These are phyloP conservation scores for Trichoderma harzianum DNA, from an alignment of 2,329 filamentous ascomycete species.

Conservation along the genomic window DNA sequence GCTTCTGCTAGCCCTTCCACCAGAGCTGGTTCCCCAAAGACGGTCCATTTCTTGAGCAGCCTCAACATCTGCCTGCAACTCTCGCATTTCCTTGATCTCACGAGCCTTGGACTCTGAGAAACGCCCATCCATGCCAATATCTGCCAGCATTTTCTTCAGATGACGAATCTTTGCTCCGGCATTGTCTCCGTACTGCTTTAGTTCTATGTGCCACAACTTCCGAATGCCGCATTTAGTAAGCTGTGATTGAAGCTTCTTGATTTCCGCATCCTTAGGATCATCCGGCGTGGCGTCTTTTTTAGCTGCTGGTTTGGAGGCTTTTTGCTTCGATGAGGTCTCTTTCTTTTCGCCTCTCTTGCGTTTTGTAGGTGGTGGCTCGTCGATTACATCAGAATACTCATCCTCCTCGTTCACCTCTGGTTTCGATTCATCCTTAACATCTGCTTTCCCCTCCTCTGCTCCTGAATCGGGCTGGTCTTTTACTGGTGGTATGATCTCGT, in stretches of 20 bases:
- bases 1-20: constrained; percentile 41
- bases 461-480: constrained; percentile 1
- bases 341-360: constrained; percentile 50
- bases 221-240: constrained; percentile 87
- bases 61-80: constrained; percentile 80
- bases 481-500: not conserved
- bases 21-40: constrained; percentile 62
- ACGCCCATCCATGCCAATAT: constrained; percentile 82
- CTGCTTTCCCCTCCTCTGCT: constrained; percentile 18
- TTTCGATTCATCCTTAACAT: constrained; percentile 20
- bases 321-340: constrained; percentile 26
- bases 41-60: constrained; percentile 78
- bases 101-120: constrained; percentile 81
- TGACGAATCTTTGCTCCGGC: constrained; percentile 77
- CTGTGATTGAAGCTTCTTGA: constrained; percentile 84
- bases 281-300: constrained; percentile 33
- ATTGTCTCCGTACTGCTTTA: constrained; percentile 70
- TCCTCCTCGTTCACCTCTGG: constrained; percentile 34
- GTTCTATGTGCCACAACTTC: constrained; percentile 85
- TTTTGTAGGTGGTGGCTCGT: constrained; percentile 62
- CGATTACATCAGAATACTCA: constrained; percentile 58
- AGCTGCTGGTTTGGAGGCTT: constrained; percentile 26
- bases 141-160: constrained; percentile 72
- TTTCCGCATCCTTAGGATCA: constrained; percentile 69
- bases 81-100: constrained; percentile 82